These are phyloP conservation scores for Volvox reticuliferus DNA, from an alignment of 139 green algal species.

Conservation along the genomic window DNA sequence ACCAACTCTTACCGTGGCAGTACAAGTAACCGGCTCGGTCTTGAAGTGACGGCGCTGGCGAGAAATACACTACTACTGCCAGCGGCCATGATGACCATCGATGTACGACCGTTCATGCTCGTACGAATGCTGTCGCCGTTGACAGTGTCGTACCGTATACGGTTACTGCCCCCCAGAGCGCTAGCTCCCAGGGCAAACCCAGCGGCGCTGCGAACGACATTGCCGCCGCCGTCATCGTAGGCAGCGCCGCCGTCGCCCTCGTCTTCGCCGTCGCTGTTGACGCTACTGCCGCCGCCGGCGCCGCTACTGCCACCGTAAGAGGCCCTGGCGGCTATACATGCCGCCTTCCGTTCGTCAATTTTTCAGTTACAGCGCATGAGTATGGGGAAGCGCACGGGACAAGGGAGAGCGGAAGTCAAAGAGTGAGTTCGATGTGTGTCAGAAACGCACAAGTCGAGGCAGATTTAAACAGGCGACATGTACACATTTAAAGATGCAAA, in stretches of 20 bases:
- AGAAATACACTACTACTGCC: neutral
- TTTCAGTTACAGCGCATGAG: too few species aligned
- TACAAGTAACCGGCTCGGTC: constrained; percentile 5
- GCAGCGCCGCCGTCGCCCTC: neutral
- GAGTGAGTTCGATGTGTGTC: too few species aligned
- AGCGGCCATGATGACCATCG: too few species aligned
- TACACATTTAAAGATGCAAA: too few species aligned
- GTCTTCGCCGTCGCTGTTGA: neutral
- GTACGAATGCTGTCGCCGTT: neutral
- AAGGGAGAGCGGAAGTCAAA: too few species aligned
- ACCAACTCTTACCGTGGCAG: neutral
- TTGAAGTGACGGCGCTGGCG: neutral
- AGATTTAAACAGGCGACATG: too few species aligned
- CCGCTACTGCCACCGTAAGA: too few species aligned
- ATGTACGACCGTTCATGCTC: neutral
- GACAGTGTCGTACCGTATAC: neutral
- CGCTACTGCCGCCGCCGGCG: neutral
- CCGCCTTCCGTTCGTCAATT: too few species aligned
- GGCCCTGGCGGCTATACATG: too few species aligned
- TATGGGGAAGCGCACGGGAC: too few species aligned
- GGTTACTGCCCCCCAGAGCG: neutral
- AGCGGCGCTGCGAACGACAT: too few species aligned
- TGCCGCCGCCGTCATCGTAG: neutral
- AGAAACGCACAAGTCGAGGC: too few species aligned
- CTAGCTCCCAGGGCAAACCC: neutral